Conservation (phyloP, 2,329 filamentous ascomycete species). For the Penicillium sp. region DNA sequence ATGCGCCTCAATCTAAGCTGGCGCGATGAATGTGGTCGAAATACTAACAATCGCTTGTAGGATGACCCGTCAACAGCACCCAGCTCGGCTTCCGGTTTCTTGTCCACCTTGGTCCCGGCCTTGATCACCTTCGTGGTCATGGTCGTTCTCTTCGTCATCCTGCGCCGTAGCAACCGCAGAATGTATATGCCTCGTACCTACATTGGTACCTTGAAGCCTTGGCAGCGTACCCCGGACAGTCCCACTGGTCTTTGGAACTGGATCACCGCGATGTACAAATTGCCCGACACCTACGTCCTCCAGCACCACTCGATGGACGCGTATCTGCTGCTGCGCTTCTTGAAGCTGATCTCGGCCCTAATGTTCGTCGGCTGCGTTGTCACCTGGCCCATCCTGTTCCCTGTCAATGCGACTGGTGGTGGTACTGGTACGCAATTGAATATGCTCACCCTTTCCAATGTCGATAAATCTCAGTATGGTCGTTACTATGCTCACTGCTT, state of each 20-base stretch:
- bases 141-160: constrained; percentile 52
- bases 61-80: constrained; percentile 23
- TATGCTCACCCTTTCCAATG: constrained; percentile 75
- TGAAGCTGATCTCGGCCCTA: constrained; percentile 76
- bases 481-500: constrained; percentile 82
- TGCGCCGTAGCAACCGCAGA: constrained; percentile 52
- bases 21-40: not conserved
- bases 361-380: constrained; percentile 81
- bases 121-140: constrained; percentile 48
- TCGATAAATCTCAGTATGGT: constrained; percentile 57
- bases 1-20: not conserved
- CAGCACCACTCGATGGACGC: constrained; percentile 91
- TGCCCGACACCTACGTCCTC: constrained; percentile 75
- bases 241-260: constrained; percentile 67
- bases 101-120: constrained; percentile 53
- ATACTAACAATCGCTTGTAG: not conserved
- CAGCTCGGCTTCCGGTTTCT: constrained; percentile 47
- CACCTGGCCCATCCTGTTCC: constrained; percentile 86
- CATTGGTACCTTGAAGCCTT: constrained; percentile 53
- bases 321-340: constrained; percentile 85
- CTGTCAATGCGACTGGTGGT: constrained; percentile 82
- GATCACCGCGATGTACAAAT: constrained; percentile 66
- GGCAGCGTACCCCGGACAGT: constrained; percentile 60
- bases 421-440: constrained; percentile 68
- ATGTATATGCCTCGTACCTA: constrained; percentile 60